A percentile compares a stretch with the other conserved stretches of the same genome.
Evolutionary conservation across 1,284 basidiomycete genomes (phyloP).

Genomic region (Irpex sp.): DNA sequence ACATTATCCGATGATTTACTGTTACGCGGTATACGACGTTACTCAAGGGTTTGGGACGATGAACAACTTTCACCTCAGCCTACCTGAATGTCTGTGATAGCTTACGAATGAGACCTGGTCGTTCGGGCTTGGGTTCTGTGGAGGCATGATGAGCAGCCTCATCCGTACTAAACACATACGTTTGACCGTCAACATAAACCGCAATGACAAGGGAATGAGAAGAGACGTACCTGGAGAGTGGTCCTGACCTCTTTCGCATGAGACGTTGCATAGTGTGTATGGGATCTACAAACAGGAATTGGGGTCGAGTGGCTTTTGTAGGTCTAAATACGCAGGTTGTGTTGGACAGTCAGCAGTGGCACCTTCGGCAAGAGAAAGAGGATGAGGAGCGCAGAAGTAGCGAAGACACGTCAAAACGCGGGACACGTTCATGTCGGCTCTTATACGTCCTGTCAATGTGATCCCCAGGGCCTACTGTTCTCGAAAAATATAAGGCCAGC

Average conservation of each 20-base stretch:
- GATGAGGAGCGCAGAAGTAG: background rate
- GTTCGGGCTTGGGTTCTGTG: background rate
- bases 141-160: background rate
- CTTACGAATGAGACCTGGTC: background rate
- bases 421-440: background rate
- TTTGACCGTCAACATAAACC: background rate
- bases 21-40: too few relatives aligned
- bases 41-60: too few relatives aligned
- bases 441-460: background rate
- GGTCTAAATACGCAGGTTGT: too few relatives aligned
- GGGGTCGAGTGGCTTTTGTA: too few relatives aligned
- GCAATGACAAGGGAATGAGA: background rate
- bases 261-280: background rate
- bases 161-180: background rate
- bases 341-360: background rate
- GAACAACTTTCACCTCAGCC: background rate
- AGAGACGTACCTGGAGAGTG: background rate
- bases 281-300: background rate
- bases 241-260: background rate
- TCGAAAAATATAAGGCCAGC: background rate
- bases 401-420: background rate
- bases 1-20: background rate
- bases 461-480: background rate
- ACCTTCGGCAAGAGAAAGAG: background rate
- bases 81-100: background rate